Base-by-base conservation (phyloP, 306 rosid species). In the Prunus padus region DNA sequence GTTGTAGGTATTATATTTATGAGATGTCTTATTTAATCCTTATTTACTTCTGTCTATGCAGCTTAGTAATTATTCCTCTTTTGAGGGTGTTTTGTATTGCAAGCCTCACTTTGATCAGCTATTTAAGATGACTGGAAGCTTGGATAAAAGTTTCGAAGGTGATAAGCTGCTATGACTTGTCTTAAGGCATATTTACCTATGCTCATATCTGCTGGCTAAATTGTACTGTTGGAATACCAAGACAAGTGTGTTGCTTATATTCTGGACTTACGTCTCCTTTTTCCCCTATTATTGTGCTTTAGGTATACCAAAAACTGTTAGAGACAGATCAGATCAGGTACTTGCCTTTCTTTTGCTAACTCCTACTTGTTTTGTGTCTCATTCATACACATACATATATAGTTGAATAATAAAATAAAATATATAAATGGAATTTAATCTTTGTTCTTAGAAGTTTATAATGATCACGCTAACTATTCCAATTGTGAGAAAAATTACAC, bases 51-150 rank as follows among this genome's bases (percentile, higher is more conserved):
- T 63, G 71, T 79, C 49, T 54, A 8, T 86, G 84, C 93, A 95
- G 99, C 84, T 95, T 73, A 82, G 96, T 77, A 92, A 95, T 54
- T 95, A 86, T 83, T 82, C 90, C 71, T 95, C 97, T 50, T 90
- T 90, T 64, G 97, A 95, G 85, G 96, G 99, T 42, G 92, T 92
- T 59, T 71, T 92, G 22, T 95, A 95, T 67, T 95, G 97, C 75
- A 95, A 95, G 85, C 99, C 99, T 83, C 97, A 95, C 88, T 95
- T 86, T 76, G 91, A 87, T 81, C 97, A 95, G 85, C 92, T 95
- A 49, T 84, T 90, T 40, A 95, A 92, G 90, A 88, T 77, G 92
- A 95, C 97, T 5, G 99, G 99, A 33, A 92, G 96, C 88, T 95
- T 95, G 87, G 91, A 95, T 63, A 95, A 92, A 79, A 95, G 97